phyloP scores from a whole-genome alignment of 2,329 filamentous ascomycete species.

The Epichloe elymi region DNA sequence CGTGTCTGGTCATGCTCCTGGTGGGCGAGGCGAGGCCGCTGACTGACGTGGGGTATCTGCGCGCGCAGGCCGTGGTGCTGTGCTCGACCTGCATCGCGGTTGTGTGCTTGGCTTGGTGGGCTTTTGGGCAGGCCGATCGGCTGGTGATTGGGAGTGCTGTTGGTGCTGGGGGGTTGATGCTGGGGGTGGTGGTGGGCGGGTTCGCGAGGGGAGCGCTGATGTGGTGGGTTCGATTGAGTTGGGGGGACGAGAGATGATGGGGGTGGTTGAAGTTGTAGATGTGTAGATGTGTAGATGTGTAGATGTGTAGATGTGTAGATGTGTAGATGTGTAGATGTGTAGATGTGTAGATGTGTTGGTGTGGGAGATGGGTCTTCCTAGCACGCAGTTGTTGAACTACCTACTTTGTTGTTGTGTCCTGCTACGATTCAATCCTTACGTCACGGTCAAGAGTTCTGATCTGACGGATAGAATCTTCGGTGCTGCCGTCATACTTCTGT shows the following conservation, averaged over 20 bases:
- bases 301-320: too few species aligned
- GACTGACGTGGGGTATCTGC: slow-evolving; percentile 14
- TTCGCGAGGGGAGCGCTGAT: slow-evolving; percentile 17
- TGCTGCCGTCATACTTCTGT: too few species aligned
- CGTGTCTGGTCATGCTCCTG: slow-evolving; percentile 13
- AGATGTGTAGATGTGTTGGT: too few species aligned
- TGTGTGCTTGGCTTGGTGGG: slow-evolving; percentile 11
- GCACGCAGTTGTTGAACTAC: too few species aligned
- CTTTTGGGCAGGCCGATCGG: slow-evolving; percentile 7
- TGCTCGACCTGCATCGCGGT: slow-evolving; percentile 9
- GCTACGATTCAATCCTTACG: too few species aligned
- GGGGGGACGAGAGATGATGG: slow-evolving; percentile 5
- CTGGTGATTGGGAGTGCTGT: slow-evolving; percentile 14
- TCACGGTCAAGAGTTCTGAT: too few species aligned
- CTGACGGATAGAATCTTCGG: too few species aligned
- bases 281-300: too few species aligned
- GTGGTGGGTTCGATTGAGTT: slow-evolving; percentile 11
- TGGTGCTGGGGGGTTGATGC: slow-evolving; percentile 15
- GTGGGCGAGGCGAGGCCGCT: slow-evolving; percentile 15
- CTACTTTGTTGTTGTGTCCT: too few species aligned
- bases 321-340: too few species aligned
- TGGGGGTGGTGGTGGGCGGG: slow-evolving; percentile 15
- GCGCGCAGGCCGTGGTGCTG: slow-evolving; percentile 15
- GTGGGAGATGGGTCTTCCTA: too few species aligned
- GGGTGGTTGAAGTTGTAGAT: too few species aligned